Base-by-base conservation (phyloP, 2,329 filamentous ascomycete species). In the Cordyceps militaris region DNA sequence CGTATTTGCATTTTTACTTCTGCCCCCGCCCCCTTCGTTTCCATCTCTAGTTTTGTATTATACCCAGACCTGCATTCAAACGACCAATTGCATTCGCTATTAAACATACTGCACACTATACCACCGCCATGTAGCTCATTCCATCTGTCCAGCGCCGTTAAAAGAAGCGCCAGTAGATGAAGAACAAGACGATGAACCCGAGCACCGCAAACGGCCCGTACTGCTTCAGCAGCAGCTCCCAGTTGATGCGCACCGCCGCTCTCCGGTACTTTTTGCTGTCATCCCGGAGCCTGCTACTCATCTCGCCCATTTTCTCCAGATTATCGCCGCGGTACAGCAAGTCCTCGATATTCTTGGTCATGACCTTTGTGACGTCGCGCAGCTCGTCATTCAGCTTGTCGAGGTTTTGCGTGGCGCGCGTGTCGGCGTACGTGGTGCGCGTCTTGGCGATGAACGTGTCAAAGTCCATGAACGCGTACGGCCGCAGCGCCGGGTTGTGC, bases 301-400 rank as follows among this genome's bases (percentile, higher is more conserved):
- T 88, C 76, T 97, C 93, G 61, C 94, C 93, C 94, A 99, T 99
- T 67, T 91, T 84, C 76, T 99, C 94, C 64, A 99, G 75, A 67
- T 87, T 94, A 71, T 99, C 94, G 28, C 94, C 94, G 61, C 95
- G 81, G 71, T 99, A 99, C 55, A 99, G 78, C 69, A 99, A 76
- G 72, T 99, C 94, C 79, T 99, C 94, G 65, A 99, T 97, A 73
- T 99, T 99, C 83, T 97, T 97, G 57, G 92, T 97, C 95, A 99
- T 99, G 69, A 99, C 92, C 76, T 97, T 92, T 1, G 94, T 97
- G 57, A 99, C 95, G 74, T 97, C 94, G 71, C 92, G 88, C 63
- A 99, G 83, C 80, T 99, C 95, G 69, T 97, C 91, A 70, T 99
- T 97, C 63, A 99, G 79, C 75, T 93, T 91, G 73, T 95, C 91